Evolutionary conservation across 495 filamentous ascomycete genomes (phyloP).

Genomic region (Podospora anserina): DNA sequence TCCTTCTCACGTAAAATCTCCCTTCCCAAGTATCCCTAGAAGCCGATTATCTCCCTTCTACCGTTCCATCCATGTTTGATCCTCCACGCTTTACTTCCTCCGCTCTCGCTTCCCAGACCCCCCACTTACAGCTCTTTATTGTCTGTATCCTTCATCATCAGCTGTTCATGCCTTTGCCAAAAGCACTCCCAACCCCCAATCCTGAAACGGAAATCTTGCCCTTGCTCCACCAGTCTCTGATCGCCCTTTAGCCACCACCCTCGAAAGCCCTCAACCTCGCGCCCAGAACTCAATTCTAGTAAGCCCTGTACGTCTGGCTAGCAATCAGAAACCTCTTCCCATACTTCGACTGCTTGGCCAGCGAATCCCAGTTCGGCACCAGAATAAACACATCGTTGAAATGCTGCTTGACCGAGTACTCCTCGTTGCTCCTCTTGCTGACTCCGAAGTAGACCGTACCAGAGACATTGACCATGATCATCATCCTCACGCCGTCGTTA

Average conservation of each 20-base stretch:
- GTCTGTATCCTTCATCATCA: background rate
- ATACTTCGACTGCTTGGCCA: constrained; percentile 34
- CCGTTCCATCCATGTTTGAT: too few relatives aligned
- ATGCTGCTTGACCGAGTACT: constrained; percentile 50
- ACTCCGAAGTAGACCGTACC: constrained; percentile 51
- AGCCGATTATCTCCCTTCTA: too few relatives aligned
- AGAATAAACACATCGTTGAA: constrained; percentile 77
- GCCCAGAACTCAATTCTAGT: background rate
- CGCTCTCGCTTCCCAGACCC: too few relatives aligned
- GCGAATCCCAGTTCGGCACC: constrained; percentile 66
- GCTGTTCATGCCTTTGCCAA: background rate
- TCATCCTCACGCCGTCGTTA: constrained; percentile 55
- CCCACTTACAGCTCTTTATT: too few relatives aligned
- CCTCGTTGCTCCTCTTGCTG: constrained; percentile 5
- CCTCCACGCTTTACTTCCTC: too few relatives aligned
- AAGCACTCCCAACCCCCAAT: background rate
- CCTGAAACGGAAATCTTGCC: too few relatives aligned
- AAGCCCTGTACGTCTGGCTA: constrained; percentile 66
- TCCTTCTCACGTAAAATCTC: too few relatives aligned
- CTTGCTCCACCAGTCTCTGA: background rate
- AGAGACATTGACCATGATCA: constrained; percentile 62
- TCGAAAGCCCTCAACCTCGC: background rate
- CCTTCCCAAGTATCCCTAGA: too few relatives aligned
- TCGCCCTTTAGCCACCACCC: background rate
- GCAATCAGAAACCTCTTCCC: constrained; percentile 63